A percentile compares a stretch with the other conserved stretches of the same genome.
These are phyloP conservation scores for Thalassiosira exigua DNA, from an alignment of 352 stramenopile species.

Conservation along the genomic window DNA sequence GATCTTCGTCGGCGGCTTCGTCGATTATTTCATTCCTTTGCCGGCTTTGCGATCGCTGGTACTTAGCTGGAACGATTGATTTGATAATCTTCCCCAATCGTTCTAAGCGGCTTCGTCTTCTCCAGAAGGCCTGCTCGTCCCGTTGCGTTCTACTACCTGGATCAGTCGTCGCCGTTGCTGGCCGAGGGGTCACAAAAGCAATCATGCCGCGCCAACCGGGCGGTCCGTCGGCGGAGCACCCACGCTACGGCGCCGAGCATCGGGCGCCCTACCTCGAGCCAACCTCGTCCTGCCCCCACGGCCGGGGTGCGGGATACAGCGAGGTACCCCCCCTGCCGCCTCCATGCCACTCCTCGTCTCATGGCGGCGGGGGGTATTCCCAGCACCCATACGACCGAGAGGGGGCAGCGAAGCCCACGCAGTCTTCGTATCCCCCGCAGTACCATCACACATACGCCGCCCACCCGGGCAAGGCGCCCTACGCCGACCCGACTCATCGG, in stretches of 20 bases:
- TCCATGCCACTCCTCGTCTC: background rate
- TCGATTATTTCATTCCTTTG: slow-evolving; percentile 4
- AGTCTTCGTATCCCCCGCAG: background rate
- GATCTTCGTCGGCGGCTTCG: background rate
- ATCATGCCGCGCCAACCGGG: too few relatives aligned
- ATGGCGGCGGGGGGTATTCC: background rate
- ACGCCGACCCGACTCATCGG: too few relatives aligned
- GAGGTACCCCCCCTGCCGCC: too few relatives aligned
- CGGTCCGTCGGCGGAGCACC: too few relatives aligned
- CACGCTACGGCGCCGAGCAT: slow-evolving; percentile 1
- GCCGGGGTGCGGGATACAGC: background rate
- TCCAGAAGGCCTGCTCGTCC: background rate
- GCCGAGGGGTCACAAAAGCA: slow-evolving; percentile 5
- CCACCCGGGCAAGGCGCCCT: background rate
- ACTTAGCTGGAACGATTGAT: background rate
- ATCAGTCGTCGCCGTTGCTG: background rate
- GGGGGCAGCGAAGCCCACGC: too few relatives aligned
- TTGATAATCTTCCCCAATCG: background rate
- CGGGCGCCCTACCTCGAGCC: too few relatives aligned
- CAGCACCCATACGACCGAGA: background rate
- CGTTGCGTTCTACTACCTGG: background rate
- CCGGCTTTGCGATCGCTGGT: slow-evolving; percentile 6
- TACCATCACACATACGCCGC: background rate
- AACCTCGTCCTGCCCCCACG: too few relatives aligned
- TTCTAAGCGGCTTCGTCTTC: background rate